Evolutionary conservation across 495 filamentous ascomycete species (phyloP), one percentile per base, ranked within the genome.

Genomic region (Trichoderma erinaceum): DNA sequence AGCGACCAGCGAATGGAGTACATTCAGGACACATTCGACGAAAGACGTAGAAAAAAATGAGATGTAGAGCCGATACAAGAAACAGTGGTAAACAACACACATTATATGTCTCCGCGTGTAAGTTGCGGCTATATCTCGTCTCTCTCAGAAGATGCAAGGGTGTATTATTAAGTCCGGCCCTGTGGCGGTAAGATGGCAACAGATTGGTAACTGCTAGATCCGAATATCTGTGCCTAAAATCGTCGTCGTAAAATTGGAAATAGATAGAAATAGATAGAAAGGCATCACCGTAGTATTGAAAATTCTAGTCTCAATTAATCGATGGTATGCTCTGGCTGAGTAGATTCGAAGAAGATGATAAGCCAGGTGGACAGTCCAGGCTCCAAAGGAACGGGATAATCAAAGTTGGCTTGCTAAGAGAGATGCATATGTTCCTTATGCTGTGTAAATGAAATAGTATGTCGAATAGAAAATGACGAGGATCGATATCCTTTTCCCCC

Each of bases 21-120:
- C 27, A 32, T 13, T 61, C 25, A 25, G n/a, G 21, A 11, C n/a
- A 23, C 50, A 7, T n/a, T 56, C 50, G 21, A 56, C 23, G 32
- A 12, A 61, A 13, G 23, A 61, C 16, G 25, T 8, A 56, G 2
- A 16, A 56, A 25, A 16, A 56, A 52, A 32, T 15, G 25, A 61
- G 56, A 61, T 61, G 56, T n/a, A 32, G 25, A 61, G 56, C 25
- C 23, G 56, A 61, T 61, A 12, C 23, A 61, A 29, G 25, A 61
- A 61, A 29, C 56, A 61, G 56, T 61, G 56, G 56, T 61, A 61
- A 61, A 61, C 56, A 61, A 61, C 56, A 61, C 56, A 61, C 56
- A 61, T 61, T 61, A 61, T 61, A 32, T 61, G 56, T 61, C 56
- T 32, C 25, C 56, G 27, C 56, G 12, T 61, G 23, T 61, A 32